These are phyloP conservation scores for Millerozyma miso DNA, from an alignment of 805 yeast species.

Conservation along the genomic window DNA sequence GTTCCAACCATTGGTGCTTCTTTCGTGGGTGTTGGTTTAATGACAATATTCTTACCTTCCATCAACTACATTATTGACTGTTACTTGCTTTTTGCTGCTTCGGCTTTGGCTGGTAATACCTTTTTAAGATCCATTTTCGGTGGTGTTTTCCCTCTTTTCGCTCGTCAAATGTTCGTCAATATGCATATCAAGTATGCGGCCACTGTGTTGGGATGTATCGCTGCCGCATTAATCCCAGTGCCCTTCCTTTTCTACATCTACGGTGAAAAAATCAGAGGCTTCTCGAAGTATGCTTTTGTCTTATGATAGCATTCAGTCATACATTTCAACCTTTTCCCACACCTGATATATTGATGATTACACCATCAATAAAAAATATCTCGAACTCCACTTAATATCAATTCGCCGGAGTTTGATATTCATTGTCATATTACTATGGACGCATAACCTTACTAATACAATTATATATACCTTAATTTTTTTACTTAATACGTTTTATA, in stretches of 20 bases:
- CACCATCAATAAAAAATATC: too few relatives aligned
- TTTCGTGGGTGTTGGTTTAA: conserved; percentile 41
- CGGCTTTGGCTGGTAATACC: conserved; percentile 63
- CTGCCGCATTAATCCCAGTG: conserved; percentile 49
- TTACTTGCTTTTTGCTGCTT: conserved; percentile 54
- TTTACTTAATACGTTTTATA: too few relatives aligned
- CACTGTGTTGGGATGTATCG: conserved; percentile 50
- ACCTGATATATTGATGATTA: too few relatives aligned
- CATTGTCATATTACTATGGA: too few relatives aligned
- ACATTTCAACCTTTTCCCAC: too few relatives aligned
- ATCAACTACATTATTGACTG: conserved; percentile 60
- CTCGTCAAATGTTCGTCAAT: conserved; percentile 46
- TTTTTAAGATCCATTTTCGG: conserved; percentile 56
- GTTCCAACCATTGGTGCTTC: conserved; percentile 51
- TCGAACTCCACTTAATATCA: too few relatives aligned
- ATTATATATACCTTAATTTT: too few relatives aligned
- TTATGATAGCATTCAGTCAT: conserved; percentile 2
- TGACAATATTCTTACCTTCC: conserved; percentile 56
- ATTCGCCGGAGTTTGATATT: too few relatives aligned
- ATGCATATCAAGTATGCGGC: conserved; percentile 54
- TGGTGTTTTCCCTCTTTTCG: conserved; percentile 59
- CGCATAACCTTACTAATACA: too few relatives aligned
- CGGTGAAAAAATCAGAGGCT: conserved; percentile 37
- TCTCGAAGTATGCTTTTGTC: conserved; percentile 8
- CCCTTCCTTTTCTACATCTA: conserved; percentile 51